Base-by-base conservation (phyloP, 2,329 filamentous ascomycete species). In the Penicillium sp. region DNA sequence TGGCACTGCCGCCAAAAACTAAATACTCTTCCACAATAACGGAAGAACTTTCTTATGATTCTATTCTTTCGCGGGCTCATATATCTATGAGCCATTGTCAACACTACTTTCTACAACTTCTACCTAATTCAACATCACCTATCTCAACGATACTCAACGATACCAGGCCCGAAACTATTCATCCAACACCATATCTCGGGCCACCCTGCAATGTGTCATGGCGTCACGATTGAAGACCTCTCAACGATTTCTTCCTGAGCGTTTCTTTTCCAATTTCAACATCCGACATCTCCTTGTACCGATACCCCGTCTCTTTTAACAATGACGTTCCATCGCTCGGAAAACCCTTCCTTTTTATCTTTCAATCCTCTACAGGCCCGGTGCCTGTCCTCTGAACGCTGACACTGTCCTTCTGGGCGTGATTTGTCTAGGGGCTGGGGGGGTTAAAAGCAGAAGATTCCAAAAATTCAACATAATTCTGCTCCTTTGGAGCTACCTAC, bases 211-310 rank as follows among this genome's bases (percentile, higher is more conserved):
- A 70, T 69, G 63, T 70, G 68, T 72, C 65, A 73, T 66, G 70
- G 67, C 69, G 68, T 68, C 64, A 73, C 64, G 70, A 72, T 59
- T 68, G 70, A 73, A 71, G 69, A 72, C 67, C 66, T 72, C 70
- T 73, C 70, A 73, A 73, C 71, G 69, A 73, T 68, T 71, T 71
- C 67, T 72, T 73, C 68, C 65, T 67, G 63, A 71, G 68, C 68
- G 69, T 71, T 71, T 52, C 33, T 62, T 63, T 58, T 67, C 66
- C 60, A 55, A 70, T 67, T 73, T 73, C 70, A 72, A 73, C 71
- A 72, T 70, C 58, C 59, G 59, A 61, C 62, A 60, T 62, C 58
- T 59, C 55, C 58, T 63, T 65, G 63, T 65, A 59, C 63, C 68
- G 69, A 72, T 72, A 71, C 70, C 69, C 68, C 69, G 63, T 61